Conservation (phyloP, 768 basidiomycete species). For the Boletus sp. region DNA sequence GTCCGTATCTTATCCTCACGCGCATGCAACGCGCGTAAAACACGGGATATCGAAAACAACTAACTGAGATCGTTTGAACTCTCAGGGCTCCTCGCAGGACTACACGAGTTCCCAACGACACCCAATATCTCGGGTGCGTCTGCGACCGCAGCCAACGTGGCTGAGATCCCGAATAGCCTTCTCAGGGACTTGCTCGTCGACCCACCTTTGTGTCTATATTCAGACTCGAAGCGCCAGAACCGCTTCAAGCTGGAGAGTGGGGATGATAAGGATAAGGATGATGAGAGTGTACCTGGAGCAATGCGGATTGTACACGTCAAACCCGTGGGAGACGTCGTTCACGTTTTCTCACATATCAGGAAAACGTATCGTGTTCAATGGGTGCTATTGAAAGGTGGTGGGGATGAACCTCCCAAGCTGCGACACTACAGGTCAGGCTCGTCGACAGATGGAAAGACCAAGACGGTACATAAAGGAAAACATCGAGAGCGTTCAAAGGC, state of each 20-base stretch:
- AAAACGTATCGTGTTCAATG: constrained; percentile 81
- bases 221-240: constrained; percentile 1
- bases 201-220: constrained; percentile 20
- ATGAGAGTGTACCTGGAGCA: background rate
- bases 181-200: constrained; percentile 39
- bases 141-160: constrained; percentile 33
- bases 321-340: constrained; percentile 63
- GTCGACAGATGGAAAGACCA: constrained; percentile 9
- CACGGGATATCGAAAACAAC: background rate
- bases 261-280: background rate
- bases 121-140: constrained; percentile 46
- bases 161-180: constrained; percentile 34
- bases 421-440: background rate
- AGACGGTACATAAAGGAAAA: constrained; percentile 9
- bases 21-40: background rate
- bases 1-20: constrained; percentile 38
- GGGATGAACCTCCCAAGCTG: constrained; percentile 39
- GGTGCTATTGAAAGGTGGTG: constrained; percentile 62
- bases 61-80: background rate
- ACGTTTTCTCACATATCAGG: constrained; percentile 87
- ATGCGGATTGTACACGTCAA: constrained; percentile 43
- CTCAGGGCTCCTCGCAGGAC: constrained; percentile 82
- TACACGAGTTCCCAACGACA: constrained; percentile 81
- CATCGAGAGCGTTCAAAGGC: constrained; percentile 8
- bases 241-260: background rate